Conservation (phyloP, 371 early-diverging fungal genomes). For the Mucor irregularis region DNA sequence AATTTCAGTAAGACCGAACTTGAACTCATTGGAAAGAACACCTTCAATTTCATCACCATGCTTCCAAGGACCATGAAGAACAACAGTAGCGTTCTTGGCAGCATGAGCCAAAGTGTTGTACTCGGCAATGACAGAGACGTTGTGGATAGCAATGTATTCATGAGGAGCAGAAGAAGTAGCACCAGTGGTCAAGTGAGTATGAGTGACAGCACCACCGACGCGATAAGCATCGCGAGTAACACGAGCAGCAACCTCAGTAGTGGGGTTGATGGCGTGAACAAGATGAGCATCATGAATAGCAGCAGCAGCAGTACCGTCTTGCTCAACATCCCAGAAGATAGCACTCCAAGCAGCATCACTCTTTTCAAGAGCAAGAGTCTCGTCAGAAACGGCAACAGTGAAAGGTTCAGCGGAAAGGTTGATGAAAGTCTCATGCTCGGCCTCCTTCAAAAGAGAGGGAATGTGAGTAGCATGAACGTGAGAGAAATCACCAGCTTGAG, state of each 20-base stretch:
- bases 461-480: conserved; percentile 45
- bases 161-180: conserved; percentile 35
- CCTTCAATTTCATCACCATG: conserved; percentile 68
- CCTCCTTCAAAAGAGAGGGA: conserved; percentile 41
- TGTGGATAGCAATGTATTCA: conserved; percentile 70
- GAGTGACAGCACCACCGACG: conserved; percentile 54
- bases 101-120: conserved; percentile 66
- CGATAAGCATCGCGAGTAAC: conserved; percentile 61
- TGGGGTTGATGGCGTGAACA: conserved; percentile 33
- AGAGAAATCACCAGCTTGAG: conserved; percentile 40
- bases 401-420: conserved; percentile 23
- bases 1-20: conserved; percentile 57
- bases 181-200: conserved; percentile 56
- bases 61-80: conserved; percentile 71
- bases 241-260: conserved; percentile 33
- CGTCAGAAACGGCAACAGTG: conserved; percentile 8
- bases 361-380: conserved; percentile 16
- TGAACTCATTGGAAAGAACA: conserved; percentile 71
- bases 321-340: conserved; percentile 70
- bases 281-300: conserved; percentile 54
- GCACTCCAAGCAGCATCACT: conserved; percentile 41
- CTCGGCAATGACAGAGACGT: conserved; percentile 54
- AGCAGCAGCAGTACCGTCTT: conserved; percentile 51
- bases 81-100: conserved; percentile 54
- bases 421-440: conserved; percentile 36